Conservation (phyloP, 441 rosid genomes). For the Metrosideros polymorpha region DNA sequence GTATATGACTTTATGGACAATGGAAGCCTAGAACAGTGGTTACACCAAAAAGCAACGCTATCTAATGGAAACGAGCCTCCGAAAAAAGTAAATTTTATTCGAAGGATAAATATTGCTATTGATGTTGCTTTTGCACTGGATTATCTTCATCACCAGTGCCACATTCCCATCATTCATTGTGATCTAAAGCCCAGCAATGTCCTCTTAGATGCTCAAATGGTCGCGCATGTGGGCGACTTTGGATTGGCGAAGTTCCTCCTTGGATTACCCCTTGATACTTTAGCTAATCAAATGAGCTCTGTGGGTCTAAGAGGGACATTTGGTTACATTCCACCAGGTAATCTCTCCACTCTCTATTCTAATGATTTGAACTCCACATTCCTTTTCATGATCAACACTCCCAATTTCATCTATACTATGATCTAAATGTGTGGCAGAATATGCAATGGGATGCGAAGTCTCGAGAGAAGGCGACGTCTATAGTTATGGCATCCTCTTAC, state of each 20-base stretch:
- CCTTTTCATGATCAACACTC: rapidly evolving
- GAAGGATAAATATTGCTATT: background rate
- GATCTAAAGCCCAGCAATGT: background rate
- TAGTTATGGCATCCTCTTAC: background rate
- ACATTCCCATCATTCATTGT: background rate
- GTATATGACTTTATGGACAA: constrained; percentile 7
- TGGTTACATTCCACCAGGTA: background rate
- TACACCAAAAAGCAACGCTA: background rate
- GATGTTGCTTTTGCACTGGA: background rate
- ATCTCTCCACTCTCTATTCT: background rate
- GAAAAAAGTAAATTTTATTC: background rate
- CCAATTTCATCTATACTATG: background rate
- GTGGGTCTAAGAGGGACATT: background rate
- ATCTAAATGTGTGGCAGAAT: background rate
- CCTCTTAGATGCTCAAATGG: background rate
- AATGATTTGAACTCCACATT: background rate
- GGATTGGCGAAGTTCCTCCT: background rate
- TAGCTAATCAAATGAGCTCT: background rate
- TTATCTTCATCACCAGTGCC: background rate
- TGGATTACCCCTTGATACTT: background rate
- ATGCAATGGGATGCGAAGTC: background rate
- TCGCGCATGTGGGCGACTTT: background rate
- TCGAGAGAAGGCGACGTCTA: background rate
- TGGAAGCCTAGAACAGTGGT: constrained; percentile 11
- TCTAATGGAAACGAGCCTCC: background rate